Evolutionary conservation across 345 rosid genomes (phyloP), one percentile per base, ranked within the genome.

Genomic region (Eucalyptus polybractea): DNA sequence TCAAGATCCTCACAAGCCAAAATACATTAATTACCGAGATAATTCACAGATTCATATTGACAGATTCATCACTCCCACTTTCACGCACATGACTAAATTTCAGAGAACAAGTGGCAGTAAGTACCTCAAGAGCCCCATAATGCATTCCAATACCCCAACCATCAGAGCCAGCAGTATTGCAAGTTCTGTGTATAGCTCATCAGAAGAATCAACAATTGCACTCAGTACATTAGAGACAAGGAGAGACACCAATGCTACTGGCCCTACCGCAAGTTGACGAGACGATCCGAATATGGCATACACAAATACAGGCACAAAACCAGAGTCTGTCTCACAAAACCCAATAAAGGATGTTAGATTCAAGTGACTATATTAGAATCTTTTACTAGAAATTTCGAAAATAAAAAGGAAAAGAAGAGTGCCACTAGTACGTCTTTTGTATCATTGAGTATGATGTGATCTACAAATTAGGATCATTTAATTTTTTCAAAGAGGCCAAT

Each of bases 231-330:
- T 98, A 58, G 99, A 98, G 81, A 98, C 99, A 16, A 98, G 98
- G 88, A 98, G 97, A 88, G 99, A 98, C 87, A 98, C 99, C 95
- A 98, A 95, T 72, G 99, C 99, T 53, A 98, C 99, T 53, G 99
- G 99, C 90, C 99, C 99, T 90, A 97, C 93, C 67, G 99, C 99
- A 92, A 98, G 97, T 93, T 98, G 99, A 72, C 99, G 98, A 58
- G 99, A 98, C 10, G 99, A 97, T 86, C 99, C 99, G 56, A 98
- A 97, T 76, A 97, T 81, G 50, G 95, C 96, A 91, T 98, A 97
- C 80, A 97, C 95, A 92, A 96, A 98, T 88, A 98, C 92, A 12
- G 99, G 99, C 92, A 98, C 94, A 92, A 98, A 96, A 54, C 99
- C 98, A 89, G 97, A 93, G 89, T 98, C 99, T 98, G 91, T 93